Evolutionary conservation across 73 alveolate species (phyloP).

Genomic region (Paramecium caudatum): DNA sequence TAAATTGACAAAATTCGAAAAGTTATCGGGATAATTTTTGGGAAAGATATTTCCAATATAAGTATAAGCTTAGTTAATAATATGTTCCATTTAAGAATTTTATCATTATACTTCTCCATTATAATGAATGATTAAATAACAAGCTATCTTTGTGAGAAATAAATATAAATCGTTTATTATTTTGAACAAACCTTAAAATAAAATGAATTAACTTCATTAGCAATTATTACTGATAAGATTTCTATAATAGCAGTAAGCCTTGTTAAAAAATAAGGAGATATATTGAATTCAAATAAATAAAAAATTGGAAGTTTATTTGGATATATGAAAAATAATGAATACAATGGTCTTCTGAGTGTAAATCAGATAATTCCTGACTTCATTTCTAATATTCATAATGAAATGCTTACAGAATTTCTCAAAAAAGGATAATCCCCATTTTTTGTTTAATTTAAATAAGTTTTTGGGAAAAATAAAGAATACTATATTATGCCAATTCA

Average conservation of each 20-base stretch:
- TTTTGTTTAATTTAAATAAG: background rate
- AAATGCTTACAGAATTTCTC: constrained; percentile 24
- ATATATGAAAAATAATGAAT: background rate
- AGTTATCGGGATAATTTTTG: background rate
- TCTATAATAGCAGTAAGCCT: constrained; percentile 21
- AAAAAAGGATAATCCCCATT: constrained; percentile 32
- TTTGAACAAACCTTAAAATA: constrained; percentile 26
- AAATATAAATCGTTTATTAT: constrained; percentile 8
- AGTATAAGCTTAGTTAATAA: background rate
- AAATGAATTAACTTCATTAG: constrained; percentile 37
- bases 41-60: background rate
- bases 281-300: constrained; percentile 1
- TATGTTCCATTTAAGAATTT: constrained; percentile 6
- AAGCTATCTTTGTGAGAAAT: constrained; percentile 28
- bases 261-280: constrained; percentile 3
- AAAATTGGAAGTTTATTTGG: constrained; percentile 27
- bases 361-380: constrained; percentile 43
- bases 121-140: constrained; percentile 39
- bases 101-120: constrained; percentile 8
- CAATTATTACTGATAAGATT: background rate
- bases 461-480: constrained; percentile 15
- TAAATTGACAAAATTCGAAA: background rate
- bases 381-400: constrained; percentile 19
- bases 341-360: background rate
- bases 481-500: background rate